Evolutionary conservation across 2,329 filamentous ascomycete genomes (phyloP).

Genomic region (Penicillium sp.): DNA sequence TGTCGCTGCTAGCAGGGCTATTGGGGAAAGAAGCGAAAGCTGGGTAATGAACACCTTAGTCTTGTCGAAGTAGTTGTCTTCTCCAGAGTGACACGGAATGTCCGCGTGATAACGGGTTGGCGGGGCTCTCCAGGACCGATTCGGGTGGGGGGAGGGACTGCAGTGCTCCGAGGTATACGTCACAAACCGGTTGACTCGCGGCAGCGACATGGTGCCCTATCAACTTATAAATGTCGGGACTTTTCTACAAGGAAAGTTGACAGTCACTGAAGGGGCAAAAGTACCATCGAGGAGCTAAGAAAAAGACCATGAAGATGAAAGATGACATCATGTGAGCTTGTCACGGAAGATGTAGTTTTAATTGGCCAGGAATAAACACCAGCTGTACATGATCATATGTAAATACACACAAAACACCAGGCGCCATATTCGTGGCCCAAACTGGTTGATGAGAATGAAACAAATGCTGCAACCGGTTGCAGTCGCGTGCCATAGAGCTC

Average conservation of each 20-base stretch:
- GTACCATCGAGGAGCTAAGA: too few relatives aligned
- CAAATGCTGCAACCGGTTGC: slow-evolving; percentile 4
- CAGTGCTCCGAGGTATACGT: slow-evolving; percentile 24
- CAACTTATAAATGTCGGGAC: background rate
- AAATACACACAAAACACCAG: slow-evolving; percentile 9
- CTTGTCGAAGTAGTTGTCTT: too few relatives aligned
- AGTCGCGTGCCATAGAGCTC: too few relatives aligned
- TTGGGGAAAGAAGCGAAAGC: too few relatives aligned
- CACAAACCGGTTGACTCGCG: slow-evolving; percentile 6
- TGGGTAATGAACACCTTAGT: background rate
- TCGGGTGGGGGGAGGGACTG: slow-evolving; percentile 22
- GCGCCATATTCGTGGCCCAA: background rate
- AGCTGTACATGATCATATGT: slow-evolving; percentile 5
- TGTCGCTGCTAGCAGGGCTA: too few relatives aligned
- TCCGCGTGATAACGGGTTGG: slow-evolving; percentile 15
- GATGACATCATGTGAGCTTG: slow-evolving; percentile 14
- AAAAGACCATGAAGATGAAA: too few relatives aligned
- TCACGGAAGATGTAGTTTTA: slow-evolving; percentile 5
- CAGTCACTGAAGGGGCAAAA: too few relatives aligned
- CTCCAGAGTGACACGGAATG: slow-evolving; percentile 3
- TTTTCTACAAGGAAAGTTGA: too few relatives aligned
- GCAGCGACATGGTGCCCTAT: background rate
- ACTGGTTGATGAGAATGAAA: background rate
- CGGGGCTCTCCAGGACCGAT: slow-evolving; percentile 18
- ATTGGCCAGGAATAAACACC: slow-evolving; percentile 2